Base-by-base conservation (phyloP, 2,329 filamentous ascomycete species). In the Zarea fungicola region DNA sequence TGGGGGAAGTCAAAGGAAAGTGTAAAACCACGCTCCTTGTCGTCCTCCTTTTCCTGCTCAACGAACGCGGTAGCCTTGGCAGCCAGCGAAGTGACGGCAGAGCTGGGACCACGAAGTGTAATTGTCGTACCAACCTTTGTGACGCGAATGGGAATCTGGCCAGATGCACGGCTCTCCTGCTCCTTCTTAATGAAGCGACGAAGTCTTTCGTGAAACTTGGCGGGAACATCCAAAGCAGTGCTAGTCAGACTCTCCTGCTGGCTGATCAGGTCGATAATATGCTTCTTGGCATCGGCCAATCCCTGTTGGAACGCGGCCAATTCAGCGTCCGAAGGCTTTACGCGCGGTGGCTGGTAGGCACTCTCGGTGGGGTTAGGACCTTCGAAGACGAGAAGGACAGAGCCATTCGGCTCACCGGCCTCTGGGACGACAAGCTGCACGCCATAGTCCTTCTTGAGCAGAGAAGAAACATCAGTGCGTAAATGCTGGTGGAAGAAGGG, bases 1-100 rank as follows among this genome's bases (percentile, higher is more conserved):
- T 96, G 88, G 7, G 92, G 92, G 72, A 96, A 99, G 55, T 96
- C 89, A 57, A 97, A 97, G 22, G 80, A 82, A 51, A 88, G 73
- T 3, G 83, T 90, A 69, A 91, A 95, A 37, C 89, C 90, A 52
- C 92, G 87, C 70, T 97, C 92, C 63, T 93, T 87, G 68, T 97
- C 92, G 53, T 97, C 91, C 65, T 89, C 80, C 71, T 91, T 87
- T 68, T 95, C 90, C 63, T 95, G 86, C 62, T 86, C 84, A 19
- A 97, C 75, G 62, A 96, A 97, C 6, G 80, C 80, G 51, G 80
- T 69, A 47, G 95, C 81, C 72, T 91, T 93, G 29, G 77, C 69
- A 25, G 80, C 76, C 32, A 97, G 77, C 2, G 81, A 79, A 44
- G 87, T 80, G 4, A 96, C 89, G 19, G 80, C 78, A 16, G 81